These are phyloP conservation scores for Globisporangium recalcitrans DNA, from an alignment of 352 stramenopile genomes.

Conservation along the genomic window DNA sequence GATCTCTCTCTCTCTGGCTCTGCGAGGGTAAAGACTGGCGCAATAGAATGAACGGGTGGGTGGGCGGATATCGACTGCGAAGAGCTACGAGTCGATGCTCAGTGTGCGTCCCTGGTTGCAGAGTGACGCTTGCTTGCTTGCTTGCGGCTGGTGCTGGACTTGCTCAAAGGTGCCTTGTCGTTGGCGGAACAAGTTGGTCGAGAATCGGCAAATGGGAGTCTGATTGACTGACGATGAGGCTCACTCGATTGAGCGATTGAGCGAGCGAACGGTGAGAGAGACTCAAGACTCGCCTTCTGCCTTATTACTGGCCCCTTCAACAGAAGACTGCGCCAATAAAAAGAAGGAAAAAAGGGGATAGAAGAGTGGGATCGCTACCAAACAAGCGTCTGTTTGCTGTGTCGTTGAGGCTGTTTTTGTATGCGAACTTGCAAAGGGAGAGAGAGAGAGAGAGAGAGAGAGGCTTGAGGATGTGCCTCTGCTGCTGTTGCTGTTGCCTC, in stretches of 20 bases:
- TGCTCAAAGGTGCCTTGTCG: background rate
- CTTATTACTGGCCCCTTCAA: background rate
- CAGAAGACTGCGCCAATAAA: conserved; percentile 4
- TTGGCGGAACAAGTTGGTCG: conserved; percentile 3
- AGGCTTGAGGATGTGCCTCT: conserved; percentile 5
- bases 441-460: conserved; percentile 3
- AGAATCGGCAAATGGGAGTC: conserved; percentile 15
- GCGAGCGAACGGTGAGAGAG: too few relatives aligned
- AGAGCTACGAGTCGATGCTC: conserved; percentile 4
- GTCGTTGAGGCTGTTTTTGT: background rate
- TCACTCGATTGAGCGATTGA: too few relatives aligned
- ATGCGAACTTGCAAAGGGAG: background rate
- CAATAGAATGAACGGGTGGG: background rate
- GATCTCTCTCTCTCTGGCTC: conserved; percentile 5
- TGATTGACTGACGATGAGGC: too few relatives aligned
- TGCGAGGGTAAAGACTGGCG: background rate
- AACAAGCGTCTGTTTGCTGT: background rate
- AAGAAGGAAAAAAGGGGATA: conserved; percentile 9
- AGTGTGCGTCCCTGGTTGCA: background rate
- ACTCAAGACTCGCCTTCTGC: background rate
- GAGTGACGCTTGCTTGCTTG: background rate
- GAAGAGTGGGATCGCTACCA: conserved; percentile 5
- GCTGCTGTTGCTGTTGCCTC: background rate
- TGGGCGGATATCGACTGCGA: background rate
- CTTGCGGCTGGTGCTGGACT: background rate